Evolutionary conservation across 1,139 yeast genomes (phyloP), one percentile per base, ranked within the genome.

Genomic region (Hyphopichia burtonii): DNA sequence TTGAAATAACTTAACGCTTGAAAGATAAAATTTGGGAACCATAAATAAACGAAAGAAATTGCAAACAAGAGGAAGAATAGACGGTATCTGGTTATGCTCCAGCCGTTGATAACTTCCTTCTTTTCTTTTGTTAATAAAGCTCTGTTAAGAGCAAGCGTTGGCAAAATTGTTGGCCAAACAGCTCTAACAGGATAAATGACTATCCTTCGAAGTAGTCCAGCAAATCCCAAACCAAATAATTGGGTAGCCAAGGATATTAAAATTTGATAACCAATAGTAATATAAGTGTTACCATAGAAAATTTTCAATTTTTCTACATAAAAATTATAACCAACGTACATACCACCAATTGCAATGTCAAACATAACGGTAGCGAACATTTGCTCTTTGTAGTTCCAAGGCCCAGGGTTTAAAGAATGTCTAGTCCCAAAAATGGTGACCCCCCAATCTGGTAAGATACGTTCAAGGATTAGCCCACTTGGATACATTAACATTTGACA

Each of bases 221-320:
- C 83, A 52, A 81, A 70, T 1, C 85, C 84, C 49, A 80, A 74
- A 18, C 89, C 88, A 53, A 83, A 56, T 47, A 73, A 74, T 53
- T 81, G 82, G 4, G 84, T 73, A 2, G 83, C 68, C 32, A 80
- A 52, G 4, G 76, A 67, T 37, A 82, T 58, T 41, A 78, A 56
- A 31, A 75, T 55, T 55, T 78, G 81, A 51, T 76, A 78, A 20
- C 83, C 82, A 47, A 67, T 65, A 19, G 63, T 63, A 12, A 71
- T 76, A 74, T 78, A 74, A 7, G 59, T 44, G 33, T 61, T 36
- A 19, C 18, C 33, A 49, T 76, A 57, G 31, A 48, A 55, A 77
- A 10, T 67, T 70, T 38, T 66, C 59, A 43, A 73, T 64, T 54
- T 51, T 45, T 56, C 58, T 37, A 48, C 51, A 34, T 48, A 48